Percentiles rank a stretch among this genome's conserved stretches.
Evolutionary conservation across 805 yeast genomes (phyloP).

Genomic region (Wickerhamiella sorbophila): DNA sequence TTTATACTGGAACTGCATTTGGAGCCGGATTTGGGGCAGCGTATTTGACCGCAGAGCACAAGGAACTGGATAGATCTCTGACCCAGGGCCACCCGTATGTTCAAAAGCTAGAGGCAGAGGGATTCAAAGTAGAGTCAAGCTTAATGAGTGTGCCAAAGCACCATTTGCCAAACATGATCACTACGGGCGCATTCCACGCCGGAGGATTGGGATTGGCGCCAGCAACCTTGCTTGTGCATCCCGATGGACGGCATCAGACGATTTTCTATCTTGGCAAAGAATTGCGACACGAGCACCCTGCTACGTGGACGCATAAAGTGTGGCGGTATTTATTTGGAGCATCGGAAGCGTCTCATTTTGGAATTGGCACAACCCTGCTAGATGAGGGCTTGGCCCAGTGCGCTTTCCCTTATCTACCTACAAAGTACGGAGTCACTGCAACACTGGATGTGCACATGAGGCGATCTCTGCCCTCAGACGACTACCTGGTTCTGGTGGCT

Average conservation of each 20-base stretch:
- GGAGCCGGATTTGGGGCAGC: neutral
- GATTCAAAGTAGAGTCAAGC: neutral
- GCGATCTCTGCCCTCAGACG: slow-evolving; percentile 36
- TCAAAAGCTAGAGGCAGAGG: neutral
- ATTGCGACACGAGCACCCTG: neutral
- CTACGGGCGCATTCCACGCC: neutral
- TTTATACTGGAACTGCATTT: neutral
- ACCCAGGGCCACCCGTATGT: neutral
- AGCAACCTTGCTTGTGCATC: neutral
- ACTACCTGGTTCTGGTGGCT: slow-evolving; percentile 51
- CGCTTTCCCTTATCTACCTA: slow-evolving; percentile 66
- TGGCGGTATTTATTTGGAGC: neutral
- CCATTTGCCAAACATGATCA: neutral
- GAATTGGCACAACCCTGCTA: slow-evolving; percentile 58
- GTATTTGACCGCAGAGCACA: neutral
- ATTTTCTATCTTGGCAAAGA: neutral
- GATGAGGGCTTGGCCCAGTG: slow-evolving; percentile 62
- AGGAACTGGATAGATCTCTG: neutral
- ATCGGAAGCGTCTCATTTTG: slow-evolving; percentile 43
- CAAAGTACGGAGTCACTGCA: slow-evolving; percentile 76
- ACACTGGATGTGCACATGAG: slow-evolving; percentile 40
- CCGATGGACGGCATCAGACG: neutral
- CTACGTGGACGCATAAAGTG: neutral
- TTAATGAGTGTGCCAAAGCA: neutral
- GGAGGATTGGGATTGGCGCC: neutral